phyloP scores from a whole-genome alignment of 2,329 filamentous ascomycete genomes.

The Ceratocystis destructans region DNA sequence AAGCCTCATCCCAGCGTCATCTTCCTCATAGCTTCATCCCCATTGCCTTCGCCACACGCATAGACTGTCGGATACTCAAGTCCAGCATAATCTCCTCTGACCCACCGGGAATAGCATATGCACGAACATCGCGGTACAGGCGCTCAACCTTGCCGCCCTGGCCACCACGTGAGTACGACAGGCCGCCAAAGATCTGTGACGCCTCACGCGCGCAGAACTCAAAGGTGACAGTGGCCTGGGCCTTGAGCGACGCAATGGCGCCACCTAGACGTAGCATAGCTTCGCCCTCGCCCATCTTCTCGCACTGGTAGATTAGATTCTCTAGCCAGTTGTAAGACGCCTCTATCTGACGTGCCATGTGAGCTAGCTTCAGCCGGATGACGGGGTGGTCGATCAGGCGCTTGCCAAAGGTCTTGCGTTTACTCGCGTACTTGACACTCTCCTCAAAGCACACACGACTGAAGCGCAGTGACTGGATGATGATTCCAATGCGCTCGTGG shows the following conservation, averaged over 20 bases:
- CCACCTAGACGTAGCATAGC: slow-evolving; percentile 93
- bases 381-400: slow-evolving; percentile 93
- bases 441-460: slow-evolving; percentile 95
- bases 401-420: slow-evolving; percentile 93
- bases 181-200: slow-evolving; percentile 89
- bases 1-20: slow-evolving; percentile 22
- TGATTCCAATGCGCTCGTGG: slow-evolving; percentile 96
- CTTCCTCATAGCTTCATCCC: slow-evolving; percentile 78
- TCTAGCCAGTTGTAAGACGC: slow-evolving; percentile 96
- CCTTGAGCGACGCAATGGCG: slow-evolving; percentile 85
- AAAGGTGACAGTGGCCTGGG: slow-evolving; percentile 84
- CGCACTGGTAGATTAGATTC: slow-evolving; percentile 83
- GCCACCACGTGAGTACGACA: slow-evolving; percentile 83
- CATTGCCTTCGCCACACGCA: slow-evolving; percentile 77
- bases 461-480: slow-evolving; percentile 94
- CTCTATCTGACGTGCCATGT: slow-evolving; percentile 97
- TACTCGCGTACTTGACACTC: slow-evolving; percentile 90
- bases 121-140: slow-evolving; percentile 85
- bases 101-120: slow-evolving; percentile 91
- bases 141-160: slow-evolving; percentile 94
- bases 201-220: slow-evolving; percentile 97
- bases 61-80: slow-evolving; percentile 77
- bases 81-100: slow-evolving; percentile 99
- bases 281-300: slow-evolving; percentile 85
- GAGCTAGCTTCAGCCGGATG: slow-evolving; percentile 91